Conservation (phyloP, 108 stramenopile species). For the Fragilariopsis cylindrus region DNA sequence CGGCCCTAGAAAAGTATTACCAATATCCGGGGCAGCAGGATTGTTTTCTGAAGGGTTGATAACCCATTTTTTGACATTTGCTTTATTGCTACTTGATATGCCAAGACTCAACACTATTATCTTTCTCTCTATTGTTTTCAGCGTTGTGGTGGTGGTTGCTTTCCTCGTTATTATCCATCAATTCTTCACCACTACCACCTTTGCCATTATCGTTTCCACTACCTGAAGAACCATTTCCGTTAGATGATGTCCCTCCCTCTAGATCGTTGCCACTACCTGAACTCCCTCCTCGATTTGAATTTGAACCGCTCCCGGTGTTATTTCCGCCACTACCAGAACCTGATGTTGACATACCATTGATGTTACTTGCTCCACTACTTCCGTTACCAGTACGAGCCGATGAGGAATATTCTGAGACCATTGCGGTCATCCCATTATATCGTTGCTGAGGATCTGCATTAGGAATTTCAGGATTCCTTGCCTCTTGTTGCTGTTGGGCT, state of each 20-base stretch:
- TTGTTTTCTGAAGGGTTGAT: background rate
- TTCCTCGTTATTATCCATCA: conserved; percentile 23
- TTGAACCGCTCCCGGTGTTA: conserved; percentile 45
- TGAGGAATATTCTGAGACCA: conserved; percentile 39
- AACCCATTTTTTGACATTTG: background rate
- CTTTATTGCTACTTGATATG: conserved; percentile 4
- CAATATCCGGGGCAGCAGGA: background rate
- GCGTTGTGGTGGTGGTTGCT: too few relatives aligned
- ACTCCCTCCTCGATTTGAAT: conserved; percentile 43
- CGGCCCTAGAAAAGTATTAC: background rate
- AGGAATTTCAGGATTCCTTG: background rate
- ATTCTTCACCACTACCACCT: conserved; percentile 41
- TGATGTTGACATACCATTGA: conserved; percentile 29
- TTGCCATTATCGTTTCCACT: conserved; percentile 38
- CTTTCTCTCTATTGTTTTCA: conserved; percentile 27
- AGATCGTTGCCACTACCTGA: conserved; percentile 46
- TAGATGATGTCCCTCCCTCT: conserved; percentile 33
- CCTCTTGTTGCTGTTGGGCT: background rate
- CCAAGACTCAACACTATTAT: background rate
- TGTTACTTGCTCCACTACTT: conserved; percentile 30
- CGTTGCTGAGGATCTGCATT: background rate
- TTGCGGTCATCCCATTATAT: conserved; percentile 10
- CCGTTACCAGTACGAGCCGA: conserved; percentile 12
- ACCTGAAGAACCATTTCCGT: conserved; percentile 35
- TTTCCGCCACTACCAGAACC: conserved; percentile 39